phyloP scores from a whole-genome alignment of 129 eudicot species.

The Artemisia tridentata region DNA sequence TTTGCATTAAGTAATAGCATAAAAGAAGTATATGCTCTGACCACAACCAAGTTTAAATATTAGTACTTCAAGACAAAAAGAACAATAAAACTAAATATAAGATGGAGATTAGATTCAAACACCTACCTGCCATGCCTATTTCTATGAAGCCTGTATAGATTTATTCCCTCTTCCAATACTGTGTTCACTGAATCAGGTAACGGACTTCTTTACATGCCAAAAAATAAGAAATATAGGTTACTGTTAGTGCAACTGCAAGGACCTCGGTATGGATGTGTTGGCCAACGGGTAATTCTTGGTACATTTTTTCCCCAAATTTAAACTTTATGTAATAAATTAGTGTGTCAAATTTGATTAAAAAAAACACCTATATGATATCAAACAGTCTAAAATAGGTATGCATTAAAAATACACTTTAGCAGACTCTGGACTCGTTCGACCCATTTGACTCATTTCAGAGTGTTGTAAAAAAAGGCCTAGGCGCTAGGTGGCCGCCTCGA shows the following conservation, averaged over 20 bases:
- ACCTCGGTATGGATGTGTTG: no score
- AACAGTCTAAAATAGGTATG: background rate
- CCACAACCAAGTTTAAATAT: no score
- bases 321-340: background rate
- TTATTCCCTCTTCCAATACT: slow-evolving; percentile 82
- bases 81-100: background rate
- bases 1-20: no score
- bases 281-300: background rate
- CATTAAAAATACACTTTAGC: background rate
- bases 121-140: slow-evolving; percentile 79
- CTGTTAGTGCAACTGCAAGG: slow-evolving; percentile 23
- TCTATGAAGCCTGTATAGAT: slow-evolving; percentile 69
- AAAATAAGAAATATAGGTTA: background rate
- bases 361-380: background rate
- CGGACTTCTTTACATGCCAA: slow-evolving; percentile 50
- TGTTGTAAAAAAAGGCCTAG: no score
- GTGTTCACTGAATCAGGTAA: slow-evolving; percentile 67
- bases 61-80: no score
- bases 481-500: no score
- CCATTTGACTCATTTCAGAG: slow-evolving; percentile 3
- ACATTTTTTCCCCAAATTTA: no score
- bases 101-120: background rate
- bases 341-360: background rate
- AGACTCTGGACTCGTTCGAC: background rate
- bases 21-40: no score